Evolutionary conservation across 2,329 filamentous ascomycete species (phyloP), one percentile per base, ranked within the genome.

Genomic region (Neonectria punicea): DNA sequence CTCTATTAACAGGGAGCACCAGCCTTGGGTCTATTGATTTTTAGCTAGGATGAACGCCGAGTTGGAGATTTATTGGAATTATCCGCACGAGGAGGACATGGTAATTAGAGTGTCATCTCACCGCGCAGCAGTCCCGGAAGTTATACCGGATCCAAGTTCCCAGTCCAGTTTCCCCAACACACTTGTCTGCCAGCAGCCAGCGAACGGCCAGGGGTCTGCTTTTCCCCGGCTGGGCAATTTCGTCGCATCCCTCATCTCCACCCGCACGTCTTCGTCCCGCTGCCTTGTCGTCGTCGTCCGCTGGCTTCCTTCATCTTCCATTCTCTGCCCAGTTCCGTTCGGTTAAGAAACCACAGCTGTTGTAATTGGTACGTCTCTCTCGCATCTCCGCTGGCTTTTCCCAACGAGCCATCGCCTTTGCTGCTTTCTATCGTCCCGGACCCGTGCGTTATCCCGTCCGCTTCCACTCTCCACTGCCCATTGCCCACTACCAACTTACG

Each of bases 221-320:
- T 67, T 68, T 63, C 70, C 71, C 55, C 58, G 49, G 58, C 56
- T 62, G 61, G 56, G 63, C 69, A 69, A 72, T 71, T 71, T 71
- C 69, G 63, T 71, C 62, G 25, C 61, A 70, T 60, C 58, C 68
- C 64, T 66, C 66, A 70, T 72, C 71, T 72, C 71, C 71, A 70
- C 71, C 34, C 51, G 28, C 25, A 34, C 53, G 65, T 72, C 64
- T 65, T 58, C 60, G 51, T 28, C 36, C 28, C 36, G 25, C n/a
- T 47, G 34, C 39, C 51, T 56, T 53, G 51, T 47, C 46, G 36
- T 47, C 51, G 39, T 43, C 51, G n/a, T 43, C 39, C 16, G 18
- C 39, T 39, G 54, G 44, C 44, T 61, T 44, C 44, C 63, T 60
- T 66, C 63, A 65, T 68, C 65, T 65, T 67, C 62, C 60, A 49